A percentile compares a stretch with the other conserved stretches of the same genome.
These are phyloP conservation scores for Fusarium burgessii DNA, from an alignment of 2,329 filamentous ascomycete species.

Conservation along the genomic window DNA sequence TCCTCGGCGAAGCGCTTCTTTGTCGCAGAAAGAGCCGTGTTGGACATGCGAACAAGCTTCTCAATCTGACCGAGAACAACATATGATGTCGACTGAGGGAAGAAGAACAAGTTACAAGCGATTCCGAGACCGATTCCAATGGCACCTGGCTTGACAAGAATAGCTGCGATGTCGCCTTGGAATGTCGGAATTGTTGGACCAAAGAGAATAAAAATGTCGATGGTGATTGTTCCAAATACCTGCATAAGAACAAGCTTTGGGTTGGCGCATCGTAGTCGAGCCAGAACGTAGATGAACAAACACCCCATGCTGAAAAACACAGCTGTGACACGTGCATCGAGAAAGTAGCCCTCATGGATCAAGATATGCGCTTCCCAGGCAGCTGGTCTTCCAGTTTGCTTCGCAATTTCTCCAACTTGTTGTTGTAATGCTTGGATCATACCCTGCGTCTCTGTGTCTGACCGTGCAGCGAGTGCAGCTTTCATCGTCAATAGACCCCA, in stretches of 20 bases:
- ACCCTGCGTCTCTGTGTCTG: slow-evolving; percentile 53
- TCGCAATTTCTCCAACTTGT: slow-evolving; percentile 51
- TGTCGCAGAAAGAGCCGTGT: slow-evolving; percentile 50
- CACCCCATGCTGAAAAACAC: slow-evolving; percentile 54
- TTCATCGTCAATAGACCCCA: slow-evolving; percentile 64
- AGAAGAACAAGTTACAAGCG: slow-evolving; percentile 59
- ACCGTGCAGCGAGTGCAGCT: slow-evolving; percentile 58
- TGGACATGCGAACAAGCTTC: slow-evolving; percentile 49
- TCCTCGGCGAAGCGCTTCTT: slow-evolving; percentile 37
- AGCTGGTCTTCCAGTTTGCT: slow-evolving; percentile 39
- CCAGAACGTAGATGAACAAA: slow-evolving; percentile 58
- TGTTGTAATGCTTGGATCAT: slow-evolving; percentile 51
- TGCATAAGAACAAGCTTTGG: slow-evolving; percentile 59
- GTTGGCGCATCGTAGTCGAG: slow-evolving; percentile 58
- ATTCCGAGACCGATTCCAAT: slow-evolving; percentile 60
- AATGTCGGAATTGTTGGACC: slow-evolving; percentile 53
- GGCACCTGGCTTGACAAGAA: slow-evolving; percentile 59
- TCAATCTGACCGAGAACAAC: slow-evolving; percentile 53
- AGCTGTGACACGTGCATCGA: slow-evolving; percentile 59
- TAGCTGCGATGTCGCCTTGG: slow-evolving; percentile 38
- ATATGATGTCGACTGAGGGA: slow-evolving; percentile 62
- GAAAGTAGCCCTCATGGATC: slow-evolving; percentile 59
- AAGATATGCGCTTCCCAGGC: slow-evolving; percentile 51
- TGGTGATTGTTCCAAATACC: slow-evolving; percentile 61
- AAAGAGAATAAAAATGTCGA: slow-evolving; percentile 59